Evolutionary conservation across 2,329 filamentous ascomycete species (phyloP).

Genomic region (Alternaria sp.): DNA sequence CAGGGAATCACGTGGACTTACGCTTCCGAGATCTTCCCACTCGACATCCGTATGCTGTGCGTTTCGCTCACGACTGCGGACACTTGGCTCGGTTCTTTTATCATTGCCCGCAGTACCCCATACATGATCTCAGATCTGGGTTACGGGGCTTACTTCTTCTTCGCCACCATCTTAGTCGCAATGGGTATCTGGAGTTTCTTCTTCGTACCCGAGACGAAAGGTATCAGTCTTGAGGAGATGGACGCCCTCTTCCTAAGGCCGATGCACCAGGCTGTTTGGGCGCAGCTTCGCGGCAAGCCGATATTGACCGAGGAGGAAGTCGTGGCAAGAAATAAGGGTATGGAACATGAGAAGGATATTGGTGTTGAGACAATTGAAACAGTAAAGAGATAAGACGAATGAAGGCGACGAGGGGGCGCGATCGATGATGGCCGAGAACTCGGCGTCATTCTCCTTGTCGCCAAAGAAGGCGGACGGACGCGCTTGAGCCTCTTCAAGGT

Average conservation of each 20-base stretch:
- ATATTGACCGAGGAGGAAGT: constrained; percentile 24
- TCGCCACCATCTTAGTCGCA: constrained; percentile 35
- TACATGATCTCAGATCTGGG: constrained; percentile 48
- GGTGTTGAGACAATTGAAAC: constrained; percentile 28
- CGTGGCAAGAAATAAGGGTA: constrained; percentile 21
- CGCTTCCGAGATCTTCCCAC: constrained; percentile 57
- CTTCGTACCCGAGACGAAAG: constrained; percentile 44
- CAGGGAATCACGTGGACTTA: constrained; percentile 54
- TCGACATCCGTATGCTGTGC: constrained; percentile 51
- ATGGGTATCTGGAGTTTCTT: constrained; percentile 44
- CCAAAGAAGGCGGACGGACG: not conserved
- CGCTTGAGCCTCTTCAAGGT: not conserved
- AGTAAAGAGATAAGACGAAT: constrained; percentile 7
- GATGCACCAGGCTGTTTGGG: constrained; percentile 40
- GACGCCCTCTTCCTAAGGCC: constrained; percentile 37
- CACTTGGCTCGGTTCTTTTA: constrained; percentile 50
- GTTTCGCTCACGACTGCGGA: constrained; percentile 49
- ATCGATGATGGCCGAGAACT: not conserved
- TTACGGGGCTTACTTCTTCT: constrained; percentile 51
- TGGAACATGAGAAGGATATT: constrained; percentile 26
- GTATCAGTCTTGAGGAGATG: constrained; percentile 41
- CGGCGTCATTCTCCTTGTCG: not conserved
- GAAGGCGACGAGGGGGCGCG: not conserved
- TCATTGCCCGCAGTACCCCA: constrained; percentile 48
- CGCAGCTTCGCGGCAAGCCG: constrained; percentile 31